Evolutionary conservation across 1,139 yeast genomes (phyloP), one percentile per base, ranked within the genome.

Genomic region (Saccharomyces hybrid): DNA sequence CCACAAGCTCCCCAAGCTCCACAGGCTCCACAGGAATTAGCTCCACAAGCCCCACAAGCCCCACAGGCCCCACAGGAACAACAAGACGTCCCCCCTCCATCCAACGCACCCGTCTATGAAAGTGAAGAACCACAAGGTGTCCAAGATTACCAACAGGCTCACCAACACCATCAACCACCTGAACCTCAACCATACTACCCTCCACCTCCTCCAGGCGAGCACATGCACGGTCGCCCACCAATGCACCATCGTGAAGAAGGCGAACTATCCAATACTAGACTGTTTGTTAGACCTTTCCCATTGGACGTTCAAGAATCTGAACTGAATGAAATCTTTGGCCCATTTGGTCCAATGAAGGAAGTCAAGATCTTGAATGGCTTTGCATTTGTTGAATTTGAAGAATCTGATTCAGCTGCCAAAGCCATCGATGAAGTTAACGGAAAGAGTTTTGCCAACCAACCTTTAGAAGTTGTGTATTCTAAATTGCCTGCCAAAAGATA

Each of bases 321-420:
- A 65, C 71, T 86, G 54, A 83, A 83, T 71, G 88, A 81, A 55
- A 83, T 82, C 68, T 86, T 86, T 66, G 72, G 82, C n/a, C 77
- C 81, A 57, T 78, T 76, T 57, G 95, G 91, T 60, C 80, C 86
- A 52, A 74, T 86, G 62, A 75, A 77, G 60, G 89, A 84, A 64
- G 82, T 84, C 53, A 84, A 83, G 69, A 72, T 86, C 64, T 78
- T 84, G 79, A 82, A 85, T 67, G 91, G 91, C 49, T 85, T 83
- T 68, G 93, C 89, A 41, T 86, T 85, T 65, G 82, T 86, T 58
- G 86, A 86, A 64, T 86, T 78, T 63, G 88, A 83, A 69, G 78
- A 75, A 55, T 73, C 82, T 31, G 91, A 84, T 52, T 80, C 80
- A 62, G 90, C 93, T 50, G 73, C 77, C 57, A 77, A 78, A 60